phyloP scores from a whole-genome alignment of 768 basidiomycete species.

The Leccinum imitatum region DNA sequence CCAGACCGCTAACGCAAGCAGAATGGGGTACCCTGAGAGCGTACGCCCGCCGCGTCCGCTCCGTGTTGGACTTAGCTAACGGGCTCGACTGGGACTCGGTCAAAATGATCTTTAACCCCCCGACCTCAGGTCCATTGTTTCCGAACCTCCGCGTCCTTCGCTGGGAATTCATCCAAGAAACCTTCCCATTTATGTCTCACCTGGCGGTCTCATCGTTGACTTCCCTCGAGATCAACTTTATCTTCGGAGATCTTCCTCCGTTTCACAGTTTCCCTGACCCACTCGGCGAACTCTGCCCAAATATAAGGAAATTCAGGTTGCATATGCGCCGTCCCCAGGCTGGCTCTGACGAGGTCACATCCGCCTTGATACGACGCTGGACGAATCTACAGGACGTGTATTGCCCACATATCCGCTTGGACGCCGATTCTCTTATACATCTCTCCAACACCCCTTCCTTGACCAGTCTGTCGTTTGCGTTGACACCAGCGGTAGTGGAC shows the following conservation, averaged over 20 bases:
- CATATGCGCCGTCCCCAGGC: constrained; percentile 17
- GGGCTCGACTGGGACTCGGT: constrained; percentile 17
- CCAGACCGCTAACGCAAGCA: background rate
- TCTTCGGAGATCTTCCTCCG: constrained; percentile 18
- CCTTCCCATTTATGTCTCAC: constrained; percentile 18
- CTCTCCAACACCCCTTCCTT: constrained; percentile 16
- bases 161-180: constrained; percentile 19
- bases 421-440: constrained; percentile 16
- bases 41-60: constrained; percentile 8
- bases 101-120: constrained; percentile 16
- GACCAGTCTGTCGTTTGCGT: constrained; percentile 9
- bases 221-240: constrained; percentile 22
- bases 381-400: constrained; percentile 13
- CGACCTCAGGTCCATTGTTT: constrained; percentile 16
- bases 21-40: constrained; percentile 8
- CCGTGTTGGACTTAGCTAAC: constrained; percentile 7
- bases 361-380: constrained; percentile 17
- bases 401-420: constrained; percentile 15
- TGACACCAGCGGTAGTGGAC: background rate
- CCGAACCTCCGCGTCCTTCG: constrained; percentile 21
- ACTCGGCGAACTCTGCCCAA: constrained; percentile 17
- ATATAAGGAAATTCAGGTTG: constrained; percentile 9
- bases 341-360: constrained; percentile 11
- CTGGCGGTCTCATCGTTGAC: constrained; percentile 15
- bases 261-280: constrained; percentile 19